phyloP scores from a whole-genome alignment of 2,329 filamentous ascomycete species.

The Huntiella savannae region DNA sequence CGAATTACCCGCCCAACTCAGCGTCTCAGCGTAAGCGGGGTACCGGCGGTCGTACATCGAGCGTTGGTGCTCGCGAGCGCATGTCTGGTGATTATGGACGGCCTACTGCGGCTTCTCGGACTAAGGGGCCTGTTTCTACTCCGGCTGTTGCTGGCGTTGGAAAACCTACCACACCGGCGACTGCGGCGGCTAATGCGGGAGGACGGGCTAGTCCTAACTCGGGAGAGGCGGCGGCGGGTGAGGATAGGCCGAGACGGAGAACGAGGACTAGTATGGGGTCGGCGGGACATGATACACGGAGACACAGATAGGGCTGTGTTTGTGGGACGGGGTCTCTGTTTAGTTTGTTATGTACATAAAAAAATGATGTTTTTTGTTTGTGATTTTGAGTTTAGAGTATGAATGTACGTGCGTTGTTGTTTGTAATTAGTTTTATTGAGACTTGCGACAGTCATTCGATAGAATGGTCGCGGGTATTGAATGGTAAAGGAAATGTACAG shows the following conservation, averaged over 20 bases:
- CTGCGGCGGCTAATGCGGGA: conserved; percentile 3
- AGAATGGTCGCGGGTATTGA: too few relatives aligned
- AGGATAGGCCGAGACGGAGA: conserved; percentile 6
- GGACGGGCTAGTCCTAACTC: conserved; percentile 7
- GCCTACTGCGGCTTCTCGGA: conserved; percentile 3
- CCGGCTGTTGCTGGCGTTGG: background rate
- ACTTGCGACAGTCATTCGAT: too few relatives aligned
- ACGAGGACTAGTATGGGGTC: conserved; percentile 1
- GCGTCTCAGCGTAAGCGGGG: conserved; percentile 6
- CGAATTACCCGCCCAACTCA: conserved; percentile 8
- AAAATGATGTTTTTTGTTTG: background rate
- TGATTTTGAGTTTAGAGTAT: background rate
- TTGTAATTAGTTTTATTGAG: conserved; percentile 1
- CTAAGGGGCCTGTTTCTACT: conserved; percentile 2
- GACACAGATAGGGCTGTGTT: conserved; percentile 9
- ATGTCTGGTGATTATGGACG: conserved; percentile 3
- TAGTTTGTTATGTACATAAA: background rate
- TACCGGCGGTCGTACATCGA: conserved; percentile 1
- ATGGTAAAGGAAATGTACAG: too few relatives aligned
- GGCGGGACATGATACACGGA: conserved; percentile 5
- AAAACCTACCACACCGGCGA: conserved; percentile 5
- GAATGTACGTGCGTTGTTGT: background rate
- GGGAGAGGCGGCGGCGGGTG: background rate
- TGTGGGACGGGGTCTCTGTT: background rate
- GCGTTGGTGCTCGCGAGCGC: conserved; percentile 9